These are phyloP conservation scores for Zygotorulaspora sp. DNA, from an alignment of 805 yeast species.

Conservation along the genomic window DNA sequence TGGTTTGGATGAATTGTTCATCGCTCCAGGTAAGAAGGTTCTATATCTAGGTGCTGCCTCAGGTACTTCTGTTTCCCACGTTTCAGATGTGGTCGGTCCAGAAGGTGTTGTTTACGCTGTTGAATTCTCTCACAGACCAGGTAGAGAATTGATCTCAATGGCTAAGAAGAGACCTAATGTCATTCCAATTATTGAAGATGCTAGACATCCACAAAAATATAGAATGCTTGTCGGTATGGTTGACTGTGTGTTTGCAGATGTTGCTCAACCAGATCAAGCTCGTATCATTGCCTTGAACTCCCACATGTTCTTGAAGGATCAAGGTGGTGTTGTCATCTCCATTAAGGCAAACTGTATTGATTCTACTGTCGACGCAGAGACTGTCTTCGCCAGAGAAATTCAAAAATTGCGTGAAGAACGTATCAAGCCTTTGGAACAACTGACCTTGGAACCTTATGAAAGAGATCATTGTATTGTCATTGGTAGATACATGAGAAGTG, in stretches of 20 bases:
- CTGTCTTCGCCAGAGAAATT: slow-evolving; percentile 98
- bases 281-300: slow-evolving; percentile 98
- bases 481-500: slow-evolving; percentile 94
- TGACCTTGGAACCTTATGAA: slow-evolving; percentile 98
- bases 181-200: slow-evolving; percentile 98
- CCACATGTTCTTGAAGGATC: slow-evolving; percentile 95
- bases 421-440: slow-evolving; percentile 96
- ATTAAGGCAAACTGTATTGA: slow-evolving; percentile 99
- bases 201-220: slow-evolving; percentile 99
- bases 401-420: slow-evolving; percentile 98
- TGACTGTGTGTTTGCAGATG: slow-evolving; percentile 97
- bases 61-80: slow-evolving; percentile 98
- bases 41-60: slow-evolving; percentile 98
- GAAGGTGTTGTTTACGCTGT: slow-evolving; percentile 98
- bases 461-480: slow-evolving; percentile 99
- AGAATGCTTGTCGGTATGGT: slow-evolving; percentile 99
- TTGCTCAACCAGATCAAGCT: slow-evolving; percentile 99
- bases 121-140: slow-evolving; percentile 99
- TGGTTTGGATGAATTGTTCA: slow-evolving; percentile 96
- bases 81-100: slow-evolving; percentile 97
- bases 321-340: slow-evolving; percentile 97
- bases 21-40: slow-evolving; percentile 97
- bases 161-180: slow-evolving; percentile 99
- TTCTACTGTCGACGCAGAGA: slow-evolving; percentile 98
- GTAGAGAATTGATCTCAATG: slow-evolving; percentile 98